phyloP scores from a whole-genome alignment of 2,329 filamentous ascomycete genomes.

The Penicillium sp. region DNA sequence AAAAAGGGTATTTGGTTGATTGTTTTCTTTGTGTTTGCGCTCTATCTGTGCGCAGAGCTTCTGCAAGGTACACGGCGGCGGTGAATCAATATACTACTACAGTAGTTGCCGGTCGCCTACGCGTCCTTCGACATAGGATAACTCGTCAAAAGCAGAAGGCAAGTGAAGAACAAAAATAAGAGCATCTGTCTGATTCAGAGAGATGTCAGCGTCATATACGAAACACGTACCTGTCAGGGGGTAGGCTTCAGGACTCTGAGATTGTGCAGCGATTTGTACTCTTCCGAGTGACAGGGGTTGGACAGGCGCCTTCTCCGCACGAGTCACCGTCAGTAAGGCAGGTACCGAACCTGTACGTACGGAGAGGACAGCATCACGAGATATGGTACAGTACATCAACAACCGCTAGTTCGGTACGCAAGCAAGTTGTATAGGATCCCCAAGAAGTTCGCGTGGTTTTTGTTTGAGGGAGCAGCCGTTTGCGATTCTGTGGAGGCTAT shows the following conservation, averaged over 20 bases:
- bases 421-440: slow-evolving; percentile 9
- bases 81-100: background rate
- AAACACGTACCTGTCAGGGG: background rate
- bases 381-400: slow-evolving; percentile 3
- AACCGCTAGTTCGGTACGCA: slow-evolving; percentile 13
- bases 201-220: background rate
- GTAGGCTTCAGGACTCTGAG: background rate
- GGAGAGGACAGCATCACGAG: background rate
- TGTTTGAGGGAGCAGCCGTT: background rate
- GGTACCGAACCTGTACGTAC: no score
- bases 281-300: background rate
- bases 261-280: background rate
- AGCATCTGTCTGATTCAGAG: background rate
- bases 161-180: background rate
- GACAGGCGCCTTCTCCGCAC: background rate
- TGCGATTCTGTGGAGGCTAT: background rate
- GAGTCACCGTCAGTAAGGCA: background rate
- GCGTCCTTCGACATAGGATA: background rate
- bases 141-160: background rate
- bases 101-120: background rate
- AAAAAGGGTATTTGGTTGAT: background rate
- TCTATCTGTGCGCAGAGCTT: background rate
- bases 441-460: slow-evolving; percentile 2
- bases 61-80: background rate
- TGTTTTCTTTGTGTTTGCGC: background rate